Evolutionary conservation across 495 filamentous ascomycete genomes (phyloP).

Genomic region (Penicillium flavigenum): DNA sequence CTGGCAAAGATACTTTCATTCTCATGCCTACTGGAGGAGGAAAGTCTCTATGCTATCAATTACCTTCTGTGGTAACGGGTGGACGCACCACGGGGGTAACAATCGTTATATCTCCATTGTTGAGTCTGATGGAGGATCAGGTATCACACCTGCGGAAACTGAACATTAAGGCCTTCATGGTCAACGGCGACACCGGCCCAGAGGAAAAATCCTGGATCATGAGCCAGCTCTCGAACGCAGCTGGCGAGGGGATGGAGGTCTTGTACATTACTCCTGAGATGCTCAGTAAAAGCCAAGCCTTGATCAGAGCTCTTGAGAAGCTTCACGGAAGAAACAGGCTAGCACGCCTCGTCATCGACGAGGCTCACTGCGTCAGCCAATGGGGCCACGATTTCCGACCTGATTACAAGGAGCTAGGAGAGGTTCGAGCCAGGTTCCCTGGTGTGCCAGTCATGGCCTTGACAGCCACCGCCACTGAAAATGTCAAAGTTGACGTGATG

Average conservation of each 20-base stretch:
- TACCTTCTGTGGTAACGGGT: constrained; percentile 80
- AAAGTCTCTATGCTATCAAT: constrained; percentile 94
- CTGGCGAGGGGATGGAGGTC: constrained; percentile 72
- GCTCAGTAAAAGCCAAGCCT: constrained; percentile 71
- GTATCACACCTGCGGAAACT: constrained; percentile 73
- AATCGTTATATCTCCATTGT: constrained; percentile 87
- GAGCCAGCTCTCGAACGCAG: constrained; percentile 52
- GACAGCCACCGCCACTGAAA: constrained; percentile 91
- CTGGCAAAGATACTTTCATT: constrained; percentile 85
- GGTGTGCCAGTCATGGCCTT: constrained; percentile 88
- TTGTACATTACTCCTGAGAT: constrained; percentile 97
- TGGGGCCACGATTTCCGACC: constrained; percentile 99
- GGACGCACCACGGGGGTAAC: constrained; percentile 85
- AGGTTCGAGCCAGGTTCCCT: constrained; percentile 63
- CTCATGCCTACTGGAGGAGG: constrained; percentile 98
- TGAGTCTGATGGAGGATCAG: constrained; percentile 97
- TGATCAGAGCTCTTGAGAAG: constrained; percentile 58
- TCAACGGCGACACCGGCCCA: constrained; percentile 69
- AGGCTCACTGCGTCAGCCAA: constrained; percentile 97
- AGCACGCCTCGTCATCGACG: constrained; percentile 92
- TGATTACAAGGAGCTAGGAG: constrained; percentile 86
- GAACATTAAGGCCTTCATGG: constrained; percentile 71
- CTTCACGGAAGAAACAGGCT: constrained; percentile 67
- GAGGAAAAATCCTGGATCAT: constrained; percentile 60
- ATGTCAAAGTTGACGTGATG: constrained; percentile 86